Conservation (phyloP, 1,139 yeast species). For the Scheffersomyces parashehatae region DNA sequence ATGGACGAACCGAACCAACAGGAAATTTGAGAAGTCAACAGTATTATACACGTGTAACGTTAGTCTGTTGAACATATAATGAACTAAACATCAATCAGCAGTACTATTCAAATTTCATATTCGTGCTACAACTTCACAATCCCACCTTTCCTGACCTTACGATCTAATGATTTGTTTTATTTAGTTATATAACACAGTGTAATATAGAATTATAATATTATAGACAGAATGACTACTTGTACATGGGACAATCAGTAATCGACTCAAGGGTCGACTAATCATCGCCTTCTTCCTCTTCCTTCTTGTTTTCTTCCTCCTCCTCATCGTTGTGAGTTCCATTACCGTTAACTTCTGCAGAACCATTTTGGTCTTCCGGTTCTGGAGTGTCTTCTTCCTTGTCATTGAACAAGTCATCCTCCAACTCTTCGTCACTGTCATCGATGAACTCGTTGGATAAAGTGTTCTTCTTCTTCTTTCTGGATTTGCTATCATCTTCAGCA, state of each 20-base stretch:
- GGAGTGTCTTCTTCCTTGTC: constrained; percentile 16
- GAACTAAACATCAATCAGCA: too few relatives aligned
- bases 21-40: neutral
- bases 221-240: neutral
- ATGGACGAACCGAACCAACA: neutral
- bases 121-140: too few relatives aligned
- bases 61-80: too few relatives aligned
- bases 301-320: constrained; percentile 19
- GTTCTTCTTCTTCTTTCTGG: constrained; percentile 21
- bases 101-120: too few relatives aligned
- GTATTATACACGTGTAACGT: too few relatives aligned
- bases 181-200: constrained; percentile 1
- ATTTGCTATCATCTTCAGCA: constrained; percentile 17
- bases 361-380: neutral
- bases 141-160: too few relatives aligned
- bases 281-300: constrained; percentile 25
- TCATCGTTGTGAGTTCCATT: constrained; percentile 7
- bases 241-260: neutral
- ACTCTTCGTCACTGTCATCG: constrained; percentile 56
- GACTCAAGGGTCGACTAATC: constrained; percentile 6
- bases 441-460: constrained; percentile 50
- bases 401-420: constrained; percentile 19
- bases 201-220: constrained; percentile 1
- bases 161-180: too few relatives aligned
- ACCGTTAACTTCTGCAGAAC: constrained; percentile 10